Conservation (phyloP, 2,329 filamentous ascomycete genomes). For the Aspergillus ustus region DNA sequence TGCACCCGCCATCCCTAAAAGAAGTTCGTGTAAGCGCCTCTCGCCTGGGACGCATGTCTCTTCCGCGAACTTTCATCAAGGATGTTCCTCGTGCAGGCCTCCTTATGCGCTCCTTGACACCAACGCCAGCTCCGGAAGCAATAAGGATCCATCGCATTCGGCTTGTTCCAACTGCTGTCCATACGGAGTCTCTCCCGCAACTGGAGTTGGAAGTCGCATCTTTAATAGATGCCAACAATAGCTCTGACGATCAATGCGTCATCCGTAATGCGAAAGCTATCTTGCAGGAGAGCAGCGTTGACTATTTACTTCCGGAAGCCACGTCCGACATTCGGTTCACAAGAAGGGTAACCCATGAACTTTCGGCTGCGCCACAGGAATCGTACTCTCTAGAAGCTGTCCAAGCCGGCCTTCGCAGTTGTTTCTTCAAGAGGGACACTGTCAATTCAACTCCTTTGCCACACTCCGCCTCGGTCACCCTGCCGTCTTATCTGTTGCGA, state of each 20-base stretch:
- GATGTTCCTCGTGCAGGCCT: constrained; percentile 39
- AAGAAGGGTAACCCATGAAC: constrained; percentile 35
- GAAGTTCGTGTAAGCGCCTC: constrained; percentile 32
- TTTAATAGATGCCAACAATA: neutral
- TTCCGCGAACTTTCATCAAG: constrained; percentile 38
- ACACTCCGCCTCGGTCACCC: constrained; percentile 34
- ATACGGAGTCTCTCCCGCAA: constrained; percentile 32
- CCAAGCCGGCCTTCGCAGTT: constrained; percentile 24
- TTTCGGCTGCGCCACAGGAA: constrained; percentile 23
- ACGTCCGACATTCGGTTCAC: constrained; percentile 46
- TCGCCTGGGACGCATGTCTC: constrained; percentile 36
- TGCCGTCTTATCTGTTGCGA: constrained; percentile 33
- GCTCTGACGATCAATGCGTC: constrained; percentile 20
- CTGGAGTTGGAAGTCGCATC: constrained; percentile 39
- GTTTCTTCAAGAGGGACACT: constrained; percentile 24
- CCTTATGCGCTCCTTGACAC: constrained; percentile 36
- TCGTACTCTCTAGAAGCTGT: constrained; percentile 27
- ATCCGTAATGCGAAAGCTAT: constrained; percentile 38
- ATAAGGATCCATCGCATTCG: constrained; percentile 34
- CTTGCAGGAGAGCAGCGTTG: constrained; percentile 36
- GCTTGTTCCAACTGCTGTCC: constrained; percentile 36
- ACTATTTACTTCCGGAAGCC: constrained; percentile 46
- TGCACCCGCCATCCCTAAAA: constrained; percentile 29
- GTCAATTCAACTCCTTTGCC: constrained; percentile 30
- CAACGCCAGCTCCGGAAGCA: constrained; percentile 20